Evolutionary conservation across 305 asterid species (phyloP).

Genomic region (Fraxinus paxiana): DNA sequence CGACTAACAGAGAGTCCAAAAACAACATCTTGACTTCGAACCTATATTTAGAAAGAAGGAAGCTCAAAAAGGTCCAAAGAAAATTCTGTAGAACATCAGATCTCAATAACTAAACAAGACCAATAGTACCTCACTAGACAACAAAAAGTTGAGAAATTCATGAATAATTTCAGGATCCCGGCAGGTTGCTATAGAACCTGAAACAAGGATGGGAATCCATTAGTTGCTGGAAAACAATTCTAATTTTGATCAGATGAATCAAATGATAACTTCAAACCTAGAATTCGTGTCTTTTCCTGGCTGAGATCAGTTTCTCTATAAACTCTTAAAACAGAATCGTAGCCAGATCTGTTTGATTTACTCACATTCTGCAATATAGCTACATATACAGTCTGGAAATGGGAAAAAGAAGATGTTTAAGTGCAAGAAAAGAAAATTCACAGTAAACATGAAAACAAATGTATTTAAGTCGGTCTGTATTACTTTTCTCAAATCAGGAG

Average conservation of each 20-base stretch:
- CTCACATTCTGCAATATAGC: slow-evolving; percentile 60
- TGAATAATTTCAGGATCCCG: slow-evolving; percentile 66
- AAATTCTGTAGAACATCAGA: not conserved
- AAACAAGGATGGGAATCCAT: slow-evolving; percentile 23
- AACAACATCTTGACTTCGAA: slow-evolving; percentile 89
- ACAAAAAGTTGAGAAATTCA: slow-evolving; percentile 75
- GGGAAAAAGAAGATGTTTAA: slow-evolving; percentile 26
- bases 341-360: slow-evolving; percentile 67
- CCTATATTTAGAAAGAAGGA: slow-evolving; percentile 40
- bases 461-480: not conserved
- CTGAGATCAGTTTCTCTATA: slow-evolving; percentile 92
- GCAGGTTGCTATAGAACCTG: slow-evolving; percentile 70
- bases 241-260: not conserved
- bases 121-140: slow-evolving; percentile 65
- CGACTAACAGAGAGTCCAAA: slow-evolving; percentile 65
- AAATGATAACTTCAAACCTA: slow-evolving; percentile 43
- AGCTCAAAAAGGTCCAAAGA: not conserved
- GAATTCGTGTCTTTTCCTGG: slow-evolving; percentile 87
- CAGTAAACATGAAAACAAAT: slow-evolving; percentile 3
- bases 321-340: slow-evolving; percentile 65
- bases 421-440: slow-evolving; percentile 12
- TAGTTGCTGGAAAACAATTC: slow-evolving; percentile 18
- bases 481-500: slow-evolving; percentile 96
- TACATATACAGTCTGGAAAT: slow-evolving; percentile 74
- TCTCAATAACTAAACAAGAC: slow-evolving; percentile 1